A percentile compares a stretch with the other conserved stretches of the same genome.
Evolutionary conservation across 2,329 filamentous ascomycete genomes (phyloP).

Genomic region (Biscogniauxia mediterranea): DNA sequence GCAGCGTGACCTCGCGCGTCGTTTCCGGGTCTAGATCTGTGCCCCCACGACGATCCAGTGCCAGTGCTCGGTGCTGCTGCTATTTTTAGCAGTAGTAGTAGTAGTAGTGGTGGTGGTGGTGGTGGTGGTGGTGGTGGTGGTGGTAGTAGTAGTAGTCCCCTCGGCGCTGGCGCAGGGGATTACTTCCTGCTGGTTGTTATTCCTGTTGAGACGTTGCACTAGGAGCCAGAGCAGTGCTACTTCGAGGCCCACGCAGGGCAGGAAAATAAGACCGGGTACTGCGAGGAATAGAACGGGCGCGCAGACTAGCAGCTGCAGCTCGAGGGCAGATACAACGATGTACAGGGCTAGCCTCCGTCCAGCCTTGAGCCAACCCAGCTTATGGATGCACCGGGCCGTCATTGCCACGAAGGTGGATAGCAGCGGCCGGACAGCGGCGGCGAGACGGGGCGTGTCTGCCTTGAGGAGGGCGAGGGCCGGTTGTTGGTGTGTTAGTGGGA

Average conservation of each 20-base stretch:
- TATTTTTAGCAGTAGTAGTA: background rate
- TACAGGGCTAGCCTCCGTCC: slow-evolving; percentile 12
- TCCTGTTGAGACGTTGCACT: slow-evolving; percentile 13
- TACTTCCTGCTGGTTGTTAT: slow-evolving; percentile 1
- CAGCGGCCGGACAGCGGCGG: slow-evolving; percentile 13
- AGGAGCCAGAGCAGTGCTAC: slow-evolving; percentile 15
- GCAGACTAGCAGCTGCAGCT: slow-evolving; percentile 18
- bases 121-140: no score
- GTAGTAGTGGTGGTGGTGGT: no score
- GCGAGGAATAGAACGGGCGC: slow-evolving; percentile 17
- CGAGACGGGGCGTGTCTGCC: slow-evolving; percentile 16
- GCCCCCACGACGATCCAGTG: slow-evolving; percentile 22
- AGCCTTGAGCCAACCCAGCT: slow-evolving; percentile 7
- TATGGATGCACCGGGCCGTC: slow-evolving; percentile 4
- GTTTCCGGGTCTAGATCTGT: slow-evolving; percentile 13
- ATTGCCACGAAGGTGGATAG: slow-evolving; percentile 9
- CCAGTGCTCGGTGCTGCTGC: background rate
- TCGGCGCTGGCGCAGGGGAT: slow-evolving; percentile 6
- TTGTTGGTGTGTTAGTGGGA: slow-evolving; percentile 22
- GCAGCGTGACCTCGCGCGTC: slow-evolving; percentile 32
- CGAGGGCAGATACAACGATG: slow-evolving; percentile 16
- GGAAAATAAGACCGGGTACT: slow-evolving; percentile 17
- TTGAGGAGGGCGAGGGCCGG: slow-evolving; percentile 16
- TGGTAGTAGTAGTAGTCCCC: background rate
- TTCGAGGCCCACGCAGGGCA: slow-evolving; percentile 19